Conservation (phyloP, 441 rosid genomes). For the Mallotus japonicus region DNA sequence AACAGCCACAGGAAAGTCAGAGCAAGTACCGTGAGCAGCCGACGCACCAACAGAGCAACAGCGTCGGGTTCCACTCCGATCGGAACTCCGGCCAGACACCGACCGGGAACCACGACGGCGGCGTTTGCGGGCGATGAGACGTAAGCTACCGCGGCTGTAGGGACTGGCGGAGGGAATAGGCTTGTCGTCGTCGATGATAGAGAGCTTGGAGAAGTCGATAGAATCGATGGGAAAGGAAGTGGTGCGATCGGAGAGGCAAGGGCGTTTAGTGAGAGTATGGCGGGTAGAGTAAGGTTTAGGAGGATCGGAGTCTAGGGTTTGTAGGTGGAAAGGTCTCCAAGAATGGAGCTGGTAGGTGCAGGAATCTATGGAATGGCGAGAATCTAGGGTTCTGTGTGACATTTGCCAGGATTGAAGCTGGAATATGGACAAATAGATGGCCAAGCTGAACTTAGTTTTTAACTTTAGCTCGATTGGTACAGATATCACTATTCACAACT, state of each 20-base stretch:
- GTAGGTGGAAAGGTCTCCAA: slow-evolving; percentile 31
- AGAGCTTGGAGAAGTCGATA: slow-evolving; percentile 53
- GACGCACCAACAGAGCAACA: slow-evolving; percentile 90
- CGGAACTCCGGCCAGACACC: slow-evolving; percentile 89
- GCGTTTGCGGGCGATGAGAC: slow-evolving; percentile 62
- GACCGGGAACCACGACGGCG: slow-evolving; percentile 87
- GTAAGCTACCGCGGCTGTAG: slow-evolving; percentile 39
- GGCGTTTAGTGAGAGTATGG: slow-evolving; percentile 60
- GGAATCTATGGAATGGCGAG: slow-evolving; percentile 72
- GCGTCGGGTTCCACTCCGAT: slow-evolving; percentile 74
- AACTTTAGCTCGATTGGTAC: too few species aligned
- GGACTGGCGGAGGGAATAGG: slow-evolving; percentile 29
- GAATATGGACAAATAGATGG: too few species aligned
- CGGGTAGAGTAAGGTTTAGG: slow-evolving; percentile 33
- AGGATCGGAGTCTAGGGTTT: slow-evolving; percentile 50
- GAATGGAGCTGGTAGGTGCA: slow-evolving; percentile 67
- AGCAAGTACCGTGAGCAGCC: slow-evolving; percentile 77
- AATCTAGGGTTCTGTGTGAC: slow-evolving; percentile 54
- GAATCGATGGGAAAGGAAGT: slow-evolving; percentile 77
- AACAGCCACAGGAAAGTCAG: slow-evolving; percentile 83
- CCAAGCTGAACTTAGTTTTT: too few species aligned
- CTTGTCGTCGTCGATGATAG: slow-evolving; percentile 49
- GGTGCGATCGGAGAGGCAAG: slow-evolving; percentile 91
- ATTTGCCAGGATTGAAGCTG: slow-evolving; percentile 15
- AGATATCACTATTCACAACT: too few species aligned